A percentile compares a stretch with the other conserved stretches of the same genome.
phyloP scores from a whole-genome alignment of 306 rosid species.

The Vigna angularis region DNA sequence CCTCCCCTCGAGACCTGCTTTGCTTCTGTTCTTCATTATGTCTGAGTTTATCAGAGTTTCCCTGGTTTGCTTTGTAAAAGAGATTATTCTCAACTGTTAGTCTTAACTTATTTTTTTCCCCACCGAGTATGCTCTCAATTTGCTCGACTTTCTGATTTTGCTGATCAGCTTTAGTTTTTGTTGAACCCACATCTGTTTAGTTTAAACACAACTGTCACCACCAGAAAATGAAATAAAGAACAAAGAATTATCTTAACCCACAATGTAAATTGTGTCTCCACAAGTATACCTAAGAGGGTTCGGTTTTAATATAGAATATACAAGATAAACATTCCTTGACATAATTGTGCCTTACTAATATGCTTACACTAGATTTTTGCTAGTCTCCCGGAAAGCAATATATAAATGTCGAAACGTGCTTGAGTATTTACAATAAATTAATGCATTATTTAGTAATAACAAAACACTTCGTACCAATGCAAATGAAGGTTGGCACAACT shows the following conservation, averaged over 20 bases:
- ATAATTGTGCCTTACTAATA: conserved; percentile 1
- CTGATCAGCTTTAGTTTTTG: conserved; percentile 27
- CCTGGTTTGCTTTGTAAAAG: conserved; percentile 21
- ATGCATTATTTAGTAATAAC: neutral
- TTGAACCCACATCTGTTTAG: conserved; percentile 38
- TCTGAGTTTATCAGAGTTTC: conserved; percentile 15
- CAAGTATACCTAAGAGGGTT: neutral
- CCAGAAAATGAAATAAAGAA: conserved; percentile 11
- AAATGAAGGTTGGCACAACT: conserved; percentile 21
- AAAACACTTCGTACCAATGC: neutral
- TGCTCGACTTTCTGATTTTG: conserved; percentile 13
- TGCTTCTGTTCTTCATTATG: conserved; percentile 33
- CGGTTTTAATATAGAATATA: neutral
- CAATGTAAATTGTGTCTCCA: neutral
- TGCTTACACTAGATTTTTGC: neutral
- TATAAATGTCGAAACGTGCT: conserved; percentile 13
- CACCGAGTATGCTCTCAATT: conserved; percentile 2
- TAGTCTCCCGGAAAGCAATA: conserved; percentile 30
- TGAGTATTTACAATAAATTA: conserved; percentile 36
- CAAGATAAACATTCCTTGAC: neutral
- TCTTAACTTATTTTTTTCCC: conserved; percentile 18
- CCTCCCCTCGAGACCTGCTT: conserved; percentile 41
- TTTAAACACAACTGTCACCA: neutral
- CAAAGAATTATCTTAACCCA: conserved; percentile 6
- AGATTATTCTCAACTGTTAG: conserved; percentile 32